Evolutionary conservation across 306 rosid genomes (phyloP).

Genomic region (Cicer bijugum): DNA sequence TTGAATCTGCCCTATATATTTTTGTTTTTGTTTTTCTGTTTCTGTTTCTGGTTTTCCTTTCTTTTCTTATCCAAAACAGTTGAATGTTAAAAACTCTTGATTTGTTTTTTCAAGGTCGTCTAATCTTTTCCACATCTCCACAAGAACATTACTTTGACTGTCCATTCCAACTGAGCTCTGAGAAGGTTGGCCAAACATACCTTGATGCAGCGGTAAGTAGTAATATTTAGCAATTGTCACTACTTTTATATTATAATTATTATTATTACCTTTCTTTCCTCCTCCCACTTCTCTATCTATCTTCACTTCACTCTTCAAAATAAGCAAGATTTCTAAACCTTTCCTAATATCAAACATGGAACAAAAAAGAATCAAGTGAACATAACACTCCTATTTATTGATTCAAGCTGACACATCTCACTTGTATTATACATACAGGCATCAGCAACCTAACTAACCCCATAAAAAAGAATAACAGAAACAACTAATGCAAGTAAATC

Average conservation of each 20-base stretch:
- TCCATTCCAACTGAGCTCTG: conserved; percentile 90
- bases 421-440: neutral
- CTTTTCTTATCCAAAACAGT: neutral
- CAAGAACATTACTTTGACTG: conserved; percentile 96
- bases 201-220: conserved; percentile 68
- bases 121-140: conserved; percentile 74
- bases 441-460: neutral
- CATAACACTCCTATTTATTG: neutral
- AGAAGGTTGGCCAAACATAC: conserved; percentile 81
- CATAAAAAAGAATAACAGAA: neutral
- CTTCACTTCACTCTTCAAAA: conserved; percentile 24
- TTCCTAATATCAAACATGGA: neutral
- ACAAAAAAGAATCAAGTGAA: neutral
- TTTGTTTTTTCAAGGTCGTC: conserved; percentile 54
- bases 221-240: conserved; percentile 42
- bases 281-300: conserved; percentile 2
- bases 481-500: neutral
- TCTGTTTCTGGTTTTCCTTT: neutral
- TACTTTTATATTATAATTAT: neutral
- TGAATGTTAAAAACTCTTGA: conserved; percentile 19
- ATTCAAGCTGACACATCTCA: neutral
- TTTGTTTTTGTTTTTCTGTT: neutral
- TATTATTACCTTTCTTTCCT: neutral
- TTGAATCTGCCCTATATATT: conserved; percentile 20
- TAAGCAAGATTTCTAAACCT: neutral